Evolutionary conservation across 2,329 filamentous ascomycete genomes (phyloP), one percentile per base, ranked within the genome.

Genomic region (Intubia oerlemansii): DNA sequence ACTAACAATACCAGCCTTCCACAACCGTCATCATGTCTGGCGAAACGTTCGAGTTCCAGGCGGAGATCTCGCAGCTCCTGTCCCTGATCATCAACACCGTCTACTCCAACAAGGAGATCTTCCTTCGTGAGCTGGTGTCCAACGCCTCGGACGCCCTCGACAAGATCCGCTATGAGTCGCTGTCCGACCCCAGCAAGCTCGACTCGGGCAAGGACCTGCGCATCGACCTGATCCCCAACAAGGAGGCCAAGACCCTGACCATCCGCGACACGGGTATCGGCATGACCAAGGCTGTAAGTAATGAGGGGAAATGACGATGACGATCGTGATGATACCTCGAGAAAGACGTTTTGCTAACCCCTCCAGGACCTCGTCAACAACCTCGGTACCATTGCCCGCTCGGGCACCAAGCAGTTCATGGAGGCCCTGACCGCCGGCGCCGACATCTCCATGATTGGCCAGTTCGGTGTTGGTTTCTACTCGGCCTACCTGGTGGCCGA

Each of bases 391-490:
- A 98, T 98, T 57, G 88, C 88, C 53, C 82, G 88, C 53, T 98
- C 88, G 38, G 88, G 88, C 42, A 98, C 88, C 58, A 98, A 98
- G 75, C 88, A 95, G 66, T 98, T 98, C 63, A 98, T 98, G 88
- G 88, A 98, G 70, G 88, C 88, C 39, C 72, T 98, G 45, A 85
- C 82, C 44, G 88, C 88, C 42, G 88, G 88, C 66, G 88, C 88
- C 53, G 88, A 98, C 59, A 88, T 98, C 44, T 95, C 88, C 61
- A 95, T 98, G 88, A 98, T 98, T 55, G 88, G 88, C 51, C 88
- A 98, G 65, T 98, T 98, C 57, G 88, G 88, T 90, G 88, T 98
- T 48, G 88, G 88, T 77, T 98, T 98, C 80, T 98, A 98, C 75
- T 95, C 88, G 38, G 88, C 88, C 51, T 98, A 98, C 71, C 82